phyloP scores from a whole-genome alignment of 192 early-diverging fungal species.

The Coemansia sp. region DNA sequence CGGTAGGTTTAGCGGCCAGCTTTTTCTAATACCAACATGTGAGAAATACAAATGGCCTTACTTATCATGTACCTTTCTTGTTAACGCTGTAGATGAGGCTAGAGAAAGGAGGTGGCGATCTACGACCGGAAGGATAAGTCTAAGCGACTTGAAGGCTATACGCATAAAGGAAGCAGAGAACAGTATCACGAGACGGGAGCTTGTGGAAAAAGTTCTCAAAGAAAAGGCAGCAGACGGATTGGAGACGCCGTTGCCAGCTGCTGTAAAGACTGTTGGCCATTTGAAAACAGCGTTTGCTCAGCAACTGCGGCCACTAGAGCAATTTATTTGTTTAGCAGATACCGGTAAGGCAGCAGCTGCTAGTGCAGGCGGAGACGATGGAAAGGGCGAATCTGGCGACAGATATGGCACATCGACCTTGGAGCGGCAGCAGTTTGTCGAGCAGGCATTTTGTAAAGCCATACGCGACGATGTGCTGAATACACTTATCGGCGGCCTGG shows the following conservation, averaged over 20 bases:
- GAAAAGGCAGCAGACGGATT: constrained; percentile 6
- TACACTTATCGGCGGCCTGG: constrained; percentile 25
- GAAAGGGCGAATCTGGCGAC: neutral
- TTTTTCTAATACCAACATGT: too few species aligned
- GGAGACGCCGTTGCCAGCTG: neutral
- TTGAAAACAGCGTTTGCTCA: constrained; percentile 28
- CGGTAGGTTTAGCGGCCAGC: too few species aligned
- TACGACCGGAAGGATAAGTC: constrained; percentile 10
- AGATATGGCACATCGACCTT: neutral
- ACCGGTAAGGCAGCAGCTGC: neutral
- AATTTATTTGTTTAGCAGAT: constrained; percentile 2
- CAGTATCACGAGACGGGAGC: constrained; percentile 13
- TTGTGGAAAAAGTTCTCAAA: constrained; percentile 16
- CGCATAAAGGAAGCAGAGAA: constrained; percentile 20
- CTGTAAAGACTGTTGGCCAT: constrained; percentile 1
- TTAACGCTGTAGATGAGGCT: neutral
- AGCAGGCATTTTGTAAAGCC: constrained; percentile 19
- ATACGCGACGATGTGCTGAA: constrained; percentile 35
- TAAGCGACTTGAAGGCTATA: constrained; percentile 11
- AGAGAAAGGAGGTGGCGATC: constrained; percentile 9
- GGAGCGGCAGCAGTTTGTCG: constrained; percentile 4
- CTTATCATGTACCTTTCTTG: too few species aligned
- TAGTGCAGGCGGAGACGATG: constrained; percentile 9
- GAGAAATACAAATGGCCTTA: too few species aligned
- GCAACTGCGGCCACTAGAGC: constrained; percentile 27